Base-by-base conservation (phyloP, 352 stramenopile genomes). In the Saprolegnia diclina region DNA sequence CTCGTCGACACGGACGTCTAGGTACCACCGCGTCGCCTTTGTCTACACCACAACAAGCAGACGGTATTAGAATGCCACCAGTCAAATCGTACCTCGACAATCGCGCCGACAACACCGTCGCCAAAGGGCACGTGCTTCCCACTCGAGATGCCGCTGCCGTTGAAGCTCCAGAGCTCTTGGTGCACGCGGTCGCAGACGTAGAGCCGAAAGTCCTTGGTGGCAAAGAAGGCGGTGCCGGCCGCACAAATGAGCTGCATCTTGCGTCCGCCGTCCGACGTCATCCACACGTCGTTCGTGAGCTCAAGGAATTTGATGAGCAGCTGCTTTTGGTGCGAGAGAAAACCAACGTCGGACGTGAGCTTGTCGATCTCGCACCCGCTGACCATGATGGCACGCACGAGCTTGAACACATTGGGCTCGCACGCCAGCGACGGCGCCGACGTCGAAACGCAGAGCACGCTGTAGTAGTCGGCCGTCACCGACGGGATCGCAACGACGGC, bases 101-200 rank as follows among this genome's bases (percentile, higher is more conserved):
- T 79, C 0, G 82, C 79, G 7, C 88, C 87, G 24, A 80, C 83
- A 21, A 95, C 92, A n/a, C 88, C 88, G 19, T 78, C 78, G 22
- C 80, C 83, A 52, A 88, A 88, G 0, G 82, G 81, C 29, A 96
- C 90, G 7, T 80, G 80, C 46, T 90, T 68, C 4, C 82, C 84
- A n/a, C 89, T 89, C 22, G 88, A 82, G 18, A 82, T 90, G 10
- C 84, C 81, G 0, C 86, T 73, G 7, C 79, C 87, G 46, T 81
- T 90, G 24, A 92, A 66, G 18, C 78, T 88, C 84, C 84, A 92
- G 0, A 92, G 73, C 61, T 92, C 84, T 0, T 75, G 76, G 66
- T 92, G 90, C 72, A 92, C 89, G 26, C 65, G 81, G 59, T 92
- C 84, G 0, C 80, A 81, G 6, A 92, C 82, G 65, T 90, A 92